Evolutionary conservation across 1,284 basidiomycete genomes (phyloP).

Genomic region (Bondarzewia mesenterica): DNA sequence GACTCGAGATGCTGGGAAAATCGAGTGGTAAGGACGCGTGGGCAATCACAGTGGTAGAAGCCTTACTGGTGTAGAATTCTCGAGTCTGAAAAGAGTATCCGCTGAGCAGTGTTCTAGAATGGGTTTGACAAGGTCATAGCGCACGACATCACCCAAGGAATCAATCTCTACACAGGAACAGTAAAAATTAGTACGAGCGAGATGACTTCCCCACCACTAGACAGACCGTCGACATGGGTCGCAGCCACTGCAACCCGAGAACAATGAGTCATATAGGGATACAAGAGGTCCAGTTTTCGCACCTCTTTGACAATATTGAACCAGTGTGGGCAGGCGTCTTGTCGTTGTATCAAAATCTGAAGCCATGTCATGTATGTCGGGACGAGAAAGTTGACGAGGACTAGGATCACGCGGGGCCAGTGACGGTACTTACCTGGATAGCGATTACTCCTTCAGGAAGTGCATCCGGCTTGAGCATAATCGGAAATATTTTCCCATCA

Average conservation of each 20-base stretch:
- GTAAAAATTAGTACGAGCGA: neutral
- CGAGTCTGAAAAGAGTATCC: slow-evolving; percentile 59
- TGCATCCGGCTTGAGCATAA: too few relatives aligned
- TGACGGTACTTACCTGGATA: too few relatives aligned
- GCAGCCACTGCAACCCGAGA: slow-evolving; percentile 37
- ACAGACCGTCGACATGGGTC: slow-evolving; percentile 44
- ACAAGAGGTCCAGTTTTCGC: slow-evolving; percentile 14
- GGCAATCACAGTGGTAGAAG: slow-evolving; percentile 4
- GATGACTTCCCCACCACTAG: slow-evolving; percentile 1
- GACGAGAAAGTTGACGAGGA: too few relatives aligned
- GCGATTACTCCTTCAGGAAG: too few relatives aligned
- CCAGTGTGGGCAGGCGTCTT: slow-evolving; percentile 35
- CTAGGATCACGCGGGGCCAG: too few relatives aligned
- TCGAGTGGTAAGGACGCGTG: slow-evolving; percentile 11
- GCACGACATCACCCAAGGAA: slow-evolving; percentile 43
- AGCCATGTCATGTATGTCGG: slow-evolving; percentile 20
- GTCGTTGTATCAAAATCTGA: slow-evolving; percentile 21
- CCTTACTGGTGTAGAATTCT: slow-evolving; percentile 56
- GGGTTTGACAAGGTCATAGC: slow-evolving; percentile 56
- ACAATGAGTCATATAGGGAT: slow-evolving; percentile 6
- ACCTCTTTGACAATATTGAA: slow-evolving; percentile 34
- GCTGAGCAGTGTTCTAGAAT: slow-evolving; percentile 63
- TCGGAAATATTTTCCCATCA: too few relatives aligned
- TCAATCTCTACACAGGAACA: slow-evolving; percentile 35
- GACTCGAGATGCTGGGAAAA: slow-evolving; percentile 41